phyloP scores from a whole-genome alignment of 495 filamentous ascomycete species.

The Aspergillus bridgeri region DNA sequence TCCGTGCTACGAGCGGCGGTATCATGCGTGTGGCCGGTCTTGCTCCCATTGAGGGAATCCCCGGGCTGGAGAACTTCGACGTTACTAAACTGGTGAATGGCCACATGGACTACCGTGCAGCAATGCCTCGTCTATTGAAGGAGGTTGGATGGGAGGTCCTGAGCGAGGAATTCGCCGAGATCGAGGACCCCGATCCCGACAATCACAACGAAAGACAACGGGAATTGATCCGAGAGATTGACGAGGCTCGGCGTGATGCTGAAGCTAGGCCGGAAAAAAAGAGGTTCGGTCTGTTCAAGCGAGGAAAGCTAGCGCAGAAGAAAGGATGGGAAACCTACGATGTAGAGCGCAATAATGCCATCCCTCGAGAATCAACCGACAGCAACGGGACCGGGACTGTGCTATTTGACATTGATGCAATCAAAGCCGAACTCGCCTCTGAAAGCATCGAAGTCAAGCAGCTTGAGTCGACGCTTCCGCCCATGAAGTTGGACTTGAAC shows the following conservation, averaged over 20 bases:
- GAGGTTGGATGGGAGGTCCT: constrained; percentile 86
- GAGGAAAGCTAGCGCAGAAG: constrained; percentile 70
- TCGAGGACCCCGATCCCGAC: constrained; percentile 96
- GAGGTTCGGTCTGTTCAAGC: constrained; percentile 74
- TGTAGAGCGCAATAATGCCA: constrained; percentile 35
- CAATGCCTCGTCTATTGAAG: constrained; percentile 83
- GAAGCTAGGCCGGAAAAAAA: constrained; percentile 70
- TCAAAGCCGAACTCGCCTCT: constrained; percentile 77
- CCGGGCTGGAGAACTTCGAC: constrained; percentile 85
- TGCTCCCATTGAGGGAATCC: constrained; percentile 69
- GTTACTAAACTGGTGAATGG: constrained; percentile 83
- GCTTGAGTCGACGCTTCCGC: constrained; percentile 81
- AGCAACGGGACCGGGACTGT: constrained; percentile 47
- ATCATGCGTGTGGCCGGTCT: constrained; percentile 91
- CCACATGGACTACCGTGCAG: constrained; percentile 93
- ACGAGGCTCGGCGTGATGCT: constrained; percentile 84
- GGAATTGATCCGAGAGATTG: constrained; percentile 93
- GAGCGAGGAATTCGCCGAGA: constrained; percentile 92
- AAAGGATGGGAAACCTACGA: constrained; percentile 97
- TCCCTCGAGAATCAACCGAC: constrained; percentile 24
- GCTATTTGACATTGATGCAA: constrained; percentile 94
- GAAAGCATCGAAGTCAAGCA: constrained; percentile 75
- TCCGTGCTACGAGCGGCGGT: constrained; percentile 89
- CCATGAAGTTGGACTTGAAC: constrained; percentile 74
- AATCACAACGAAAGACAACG: constrained; percentile 83